These are phyloP conservation scores for Alnus glutinosa DNA, from an alignment of 306 rosid species.

Conservation along the genomic window DNA sequence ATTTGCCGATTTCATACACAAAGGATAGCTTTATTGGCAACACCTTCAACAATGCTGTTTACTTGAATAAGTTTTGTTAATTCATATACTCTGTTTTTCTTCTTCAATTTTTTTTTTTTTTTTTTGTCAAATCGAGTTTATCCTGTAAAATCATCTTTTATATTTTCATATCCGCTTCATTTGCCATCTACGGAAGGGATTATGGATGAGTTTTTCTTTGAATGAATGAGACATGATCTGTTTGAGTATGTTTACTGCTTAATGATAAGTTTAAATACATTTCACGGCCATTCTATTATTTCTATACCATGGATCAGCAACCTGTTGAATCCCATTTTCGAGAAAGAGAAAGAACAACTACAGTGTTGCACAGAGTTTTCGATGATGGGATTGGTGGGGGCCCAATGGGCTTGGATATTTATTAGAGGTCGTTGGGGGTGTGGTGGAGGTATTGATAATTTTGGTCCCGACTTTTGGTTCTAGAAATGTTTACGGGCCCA, in stretches of 20 bases:
- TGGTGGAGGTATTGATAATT: not conserved
- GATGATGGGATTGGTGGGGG: not conserved
- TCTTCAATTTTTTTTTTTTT: too few relatives aligned
- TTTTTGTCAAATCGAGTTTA: not conserved
- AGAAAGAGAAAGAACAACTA: too few relatives aligned
- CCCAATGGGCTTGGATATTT: not conserved
- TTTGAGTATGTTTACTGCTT: too few relatives aligned
- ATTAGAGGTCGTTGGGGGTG: not conserved
- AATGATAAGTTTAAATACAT: too few relatives aligned
- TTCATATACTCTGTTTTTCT: not conserved
- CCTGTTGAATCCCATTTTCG: too few relatives aligned
- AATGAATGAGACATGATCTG: too few relatives aligned
- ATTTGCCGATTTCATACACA: not conserved
- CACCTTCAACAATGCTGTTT: not conserved
- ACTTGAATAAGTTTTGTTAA: not conserved
- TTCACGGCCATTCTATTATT: too few relatives aligned
- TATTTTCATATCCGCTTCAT: not conserved
- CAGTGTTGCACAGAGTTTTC: not conserved
- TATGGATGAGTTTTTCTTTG: too few relatives aligned
- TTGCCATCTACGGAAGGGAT: too few relatives aligned
- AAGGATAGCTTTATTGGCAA: not conserved
- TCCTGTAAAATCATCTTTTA: not conserved
- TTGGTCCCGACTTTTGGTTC: not conserved
- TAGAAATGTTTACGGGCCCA: not conserved
- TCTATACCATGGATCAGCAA: too few relatives aligned